phyloP scores from a whole-genome alignment of 169 alveolate genomes.

The Eimeria acervulina region DNA sequence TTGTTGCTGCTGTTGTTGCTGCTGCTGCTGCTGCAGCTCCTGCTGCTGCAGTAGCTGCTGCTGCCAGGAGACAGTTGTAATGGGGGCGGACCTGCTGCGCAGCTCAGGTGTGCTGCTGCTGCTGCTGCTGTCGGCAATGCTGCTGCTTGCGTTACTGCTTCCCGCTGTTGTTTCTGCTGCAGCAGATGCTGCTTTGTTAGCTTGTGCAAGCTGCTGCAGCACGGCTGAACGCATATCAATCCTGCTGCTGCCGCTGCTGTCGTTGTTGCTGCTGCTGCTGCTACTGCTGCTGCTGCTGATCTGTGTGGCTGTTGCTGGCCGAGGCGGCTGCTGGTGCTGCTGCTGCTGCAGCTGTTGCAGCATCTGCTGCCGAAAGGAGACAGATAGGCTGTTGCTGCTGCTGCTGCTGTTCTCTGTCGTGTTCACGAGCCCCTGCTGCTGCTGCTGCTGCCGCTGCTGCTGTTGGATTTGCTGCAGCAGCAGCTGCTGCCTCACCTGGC shows the following conservation, averaged over 20 bases:
- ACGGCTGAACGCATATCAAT: constrained; percentile 55
- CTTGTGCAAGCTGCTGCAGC: constrained; percentile 63
- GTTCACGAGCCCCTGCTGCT: too few species aligned
- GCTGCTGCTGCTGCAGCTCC: constrained; percentile 59
- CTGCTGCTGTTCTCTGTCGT: too few species aligned
- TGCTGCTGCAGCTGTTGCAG: constrained; percentile 35
- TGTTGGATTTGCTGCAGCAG: constrained; percentile 27
- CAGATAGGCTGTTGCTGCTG: constrained; percentile 23
- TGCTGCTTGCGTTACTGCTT: background rate
- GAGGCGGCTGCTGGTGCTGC: constrained; percentile 23
- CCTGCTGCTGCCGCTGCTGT: constrained; percentile 22
- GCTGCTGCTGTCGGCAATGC: background rate
- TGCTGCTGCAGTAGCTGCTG: constrained; percentile 38
- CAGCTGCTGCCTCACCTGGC: constrained; percentile 66
- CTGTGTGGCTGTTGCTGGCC: background rate
- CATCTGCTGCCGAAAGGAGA: constrained; percentile 24
- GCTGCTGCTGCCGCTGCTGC: constrained; percentile 61
- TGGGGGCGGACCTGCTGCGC: constrained; percentile 62
- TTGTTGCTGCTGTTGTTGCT: background rate
- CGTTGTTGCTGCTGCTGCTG: constrained; percentile 39
- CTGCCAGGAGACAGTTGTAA: background rate
- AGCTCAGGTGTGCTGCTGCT: constrained; percentile 63
- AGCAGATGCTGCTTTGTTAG: background rate
- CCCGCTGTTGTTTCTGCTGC: background rate
- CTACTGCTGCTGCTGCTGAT: constrained; percentile 18